Evolutionary conservation across 768 basidiomycete species (phyloP).

Genomic region (Dentipellis sp.): DNA sequence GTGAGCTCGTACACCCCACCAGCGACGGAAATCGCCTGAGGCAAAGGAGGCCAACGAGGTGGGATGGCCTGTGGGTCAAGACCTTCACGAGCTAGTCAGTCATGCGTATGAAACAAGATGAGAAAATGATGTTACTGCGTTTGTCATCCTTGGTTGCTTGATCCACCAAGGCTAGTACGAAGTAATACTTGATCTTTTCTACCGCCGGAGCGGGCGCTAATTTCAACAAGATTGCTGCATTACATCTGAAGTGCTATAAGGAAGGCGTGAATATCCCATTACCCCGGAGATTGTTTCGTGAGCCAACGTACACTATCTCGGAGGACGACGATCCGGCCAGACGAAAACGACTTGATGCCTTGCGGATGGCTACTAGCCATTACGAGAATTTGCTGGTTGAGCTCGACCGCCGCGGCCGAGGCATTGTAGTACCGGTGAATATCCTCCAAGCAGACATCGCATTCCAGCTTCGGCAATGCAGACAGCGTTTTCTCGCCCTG

Average conservation of each 20-base stretch:
- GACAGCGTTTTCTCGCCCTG: conserved; percentile 69
- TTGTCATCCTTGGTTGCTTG: conserved; percentile 45
- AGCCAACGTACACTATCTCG: conserved; percentile 61
- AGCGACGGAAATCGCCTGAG: conserved; percentile 36
- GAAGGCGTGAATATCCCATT: neutral
- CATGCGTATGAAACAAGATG: neutral
- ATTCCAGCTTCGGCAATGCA: conserved; percentile 54
- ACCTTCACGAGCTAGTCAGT: conserved; percentile 31
- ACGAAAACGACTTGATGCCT: conserved; percentile 54
- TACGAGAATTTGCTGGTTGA: conserved; percentile 54
- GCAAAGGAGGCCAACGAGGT: conserved; percentile 70
- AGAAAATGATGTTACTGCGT: conserved; percentile 42
- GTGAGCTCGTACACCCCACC: conserved; percentile 59
- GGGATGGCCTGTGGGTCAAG: conserved; percentile 45
- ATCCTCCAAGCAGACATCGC: conserved; percentile 59
- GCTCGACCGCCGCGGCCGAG: conserved; percentile 47
- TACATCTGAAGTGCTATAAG: conserved; percentile 66
- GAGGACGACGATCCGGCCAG: conserved; percentile 78
- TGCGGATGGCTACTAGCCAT: conserved; percentile 52
- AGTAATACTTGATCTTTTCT: conserved; percentile 49
- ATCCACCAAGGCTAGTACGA: conserved; percentile 65
- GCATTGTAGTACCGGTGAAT: conserved; percentile 73
- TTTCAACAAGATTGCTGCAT: conserved; percentile 65
- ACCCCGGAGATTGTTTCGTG: neutral
- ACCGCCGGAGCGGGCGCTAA: conserved; percentile 31